Percentiles rank a stretch among this genome's conserved stretches.
phyloP scores from a whole-genome alignment of 2,329 filamentous ascomycete genomes.

The Lachnellula cervina region DNA sequence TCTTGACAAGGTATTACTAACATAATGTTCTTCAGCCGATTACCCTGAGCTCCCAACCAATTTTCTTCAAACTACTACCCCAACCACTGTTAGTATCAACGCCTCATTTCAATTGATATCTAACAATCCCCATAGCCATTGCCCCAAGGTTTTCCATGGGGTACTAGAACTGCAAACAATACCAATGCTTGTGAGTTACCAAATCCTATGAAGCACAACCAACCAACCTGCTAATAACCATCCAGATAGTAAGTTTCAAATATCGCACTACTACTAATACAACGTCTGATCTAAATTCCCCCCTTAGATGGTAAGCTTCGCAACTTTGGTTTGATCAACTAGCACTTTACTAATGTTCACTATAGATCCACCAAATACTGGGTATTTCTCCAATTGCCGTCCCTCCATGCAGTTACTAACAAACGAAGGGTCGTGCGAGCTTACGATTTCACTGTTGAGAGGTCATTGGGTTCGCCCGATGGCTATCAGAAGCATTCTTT shows the following conservation, averaged over 20 bases:
- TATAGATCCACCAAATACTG: slow-evolving; percentile 11
- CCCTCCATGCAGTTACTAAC: background rate
- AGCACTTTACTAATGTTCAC: background rate
- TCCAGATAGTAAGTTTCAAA: slow-evolving; percentile 9
- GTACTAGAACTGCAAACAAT: slow-evolving; percentile 35
- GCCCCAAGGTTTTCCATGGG: slow-evolving; percentile 49
- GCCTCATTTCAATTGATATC: background rate
- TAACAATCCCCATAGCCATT: slow-evolving; percentile 30
- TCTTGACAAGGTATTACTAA: background rate
- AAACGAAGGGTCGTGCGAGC: slow-evolving; percentile 31
- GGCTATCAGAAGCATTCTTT: slow-evolving; percentile 48
- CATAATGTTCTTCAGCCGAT: background rate
- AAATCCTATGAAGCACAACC: background rate
- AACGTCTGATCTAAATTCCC: background rate
- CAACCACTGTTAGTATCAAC: background rate
- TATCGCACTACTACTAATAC: background rate
- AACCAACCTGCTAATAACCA: background rate
- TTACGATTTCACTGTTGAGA: slow-evolving; percentile 28
- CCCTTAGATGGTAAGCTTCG: slow-evolving; percentile 5
- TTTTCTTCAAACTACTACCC: background rate
- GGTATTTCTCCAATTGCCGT: background rate
- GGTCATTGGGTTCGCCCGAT: slow-evolving; percentile 32
- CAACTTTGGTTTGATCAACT: background rate
- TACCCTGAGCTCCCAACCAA: background rate
- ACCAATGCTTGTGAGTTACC: slow-evolving; percentile 32